Evolutionary conservation across 2,329 filamentous ascomycete species (phyloP).

Genomic region (Furcasterigmium sp.): DNA sequence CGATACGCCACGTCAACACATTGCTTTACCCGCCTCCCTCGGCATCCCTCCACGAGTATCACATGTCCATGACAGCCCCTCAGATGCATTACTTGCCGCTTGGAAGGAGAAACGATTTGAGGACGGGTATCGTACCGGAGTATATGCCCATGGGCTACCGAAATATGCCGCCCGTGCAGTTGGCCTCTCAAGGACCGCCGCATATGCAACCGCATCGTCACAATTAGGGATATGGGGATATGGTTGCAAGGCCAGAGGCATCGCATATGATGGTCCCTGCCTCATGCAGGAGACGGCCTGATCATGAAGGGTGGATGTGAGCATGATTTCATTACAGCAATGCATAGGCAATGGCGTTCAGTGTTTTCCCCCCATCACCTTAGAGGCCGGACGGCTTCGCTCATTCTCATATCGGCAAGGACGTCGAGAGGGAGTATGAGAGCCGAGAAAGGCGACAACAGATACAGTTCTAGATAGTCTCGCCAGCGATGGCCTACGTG

Average conservation of each 20-base stretch:
- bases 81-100: constrained; percentile 82
- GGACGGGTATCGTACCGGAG: constrained; percentile 66
- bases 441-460: too few relatives aligned
- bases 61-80: constrained; percentile 53
- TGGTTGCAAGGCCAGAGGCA: neutral
- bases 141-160: constrained; percentile 26
- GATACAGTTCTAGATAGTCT: too few relatives aligned
- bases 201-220: constrained; percentile 5
- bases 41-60: constrained; percentile 69
- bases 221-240: neutral
- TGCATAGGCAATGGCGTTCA: too few relatives aligned
- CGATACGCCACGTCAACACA: constrained; percentile 82
- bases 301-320: too few relatives aligned
- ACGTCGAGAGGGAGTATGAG: too few relatives aligned
- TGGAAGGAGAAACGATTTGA: constrained; percentile 62
- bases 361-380: too few relatives aligned
- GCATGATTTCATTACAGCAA: neutral
- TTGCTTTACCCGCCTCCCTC: constrained; percentile 85
- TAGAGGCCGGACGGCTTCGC: too few relatives aligned
- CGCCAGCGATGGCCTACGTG: too few relatives aligned
- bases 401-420: too few relatives aligned
- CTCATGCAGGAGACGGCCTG: neutral
- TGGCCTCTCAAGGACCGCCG: neutral
- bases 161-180: constrained; percentile 6
- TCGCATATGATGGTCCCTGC: neutral